Base-by-base conservation (phyloP, 306 rosid genomes). In the Cucurbita pepo region DNA sequence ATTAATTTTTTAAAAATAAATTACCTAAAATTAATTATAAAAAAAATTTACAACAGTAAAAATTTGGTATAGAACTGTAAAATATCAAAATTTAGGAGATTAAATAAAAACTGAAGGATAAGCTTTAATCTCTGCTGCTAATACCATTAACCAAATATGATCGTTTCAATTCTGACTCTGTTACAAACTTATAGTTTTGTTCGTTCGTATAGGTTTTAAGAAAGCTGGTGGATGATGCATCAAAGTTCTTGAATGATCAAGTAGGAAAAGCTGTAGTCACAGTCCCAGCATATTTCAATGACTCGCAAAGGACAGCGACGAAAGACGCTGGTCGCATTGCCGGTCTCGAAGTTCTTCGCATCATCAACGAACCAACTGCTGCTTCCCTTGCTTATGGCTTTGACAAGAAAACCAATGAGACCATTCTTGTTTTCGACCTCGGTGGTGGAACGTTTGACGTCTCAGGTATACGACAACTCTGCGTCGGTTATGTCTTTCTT, bases 301-400 rank as follows among this genome's bases (percentile, higher is more conserved):
- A 69, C 10, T 51, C 74, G 4, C 74, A 69, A 30, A 50, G 74
- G 4, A 51, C 50, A 34, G 59, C 74, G 8, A 69, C 74, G 4
- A 69, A 69, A 48, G 59, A 69, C 16, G 74, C 59, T 2, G 74
- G 74, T 15, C 50, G 74, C 10, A 69, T 69, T 48, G 74, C 74
- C 25, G 74, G 74, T 52, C 58, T 69, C 3, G 74, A 69, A 22
- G 74, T 69, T 22, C 74, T 45, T 50, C 50, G 59, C 15, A 69
- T 69, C 11, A 69, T 69, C 74, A 69, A 69, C 6, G 74, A 69
- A 34, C 74, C 59, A 10, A 69, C 59, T 51, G 74, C 59, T 30
- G 74, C 74, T 25, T 51, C 74, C 0, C 74, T 69, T 50, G 50
- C 74, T 19, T 69, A 69, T 69, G 74, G 74, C 15, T 56, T 56